phyloP scores from a whole-genome alignment of 768 basidiomycete species.

The Russula lepida region DNA sequence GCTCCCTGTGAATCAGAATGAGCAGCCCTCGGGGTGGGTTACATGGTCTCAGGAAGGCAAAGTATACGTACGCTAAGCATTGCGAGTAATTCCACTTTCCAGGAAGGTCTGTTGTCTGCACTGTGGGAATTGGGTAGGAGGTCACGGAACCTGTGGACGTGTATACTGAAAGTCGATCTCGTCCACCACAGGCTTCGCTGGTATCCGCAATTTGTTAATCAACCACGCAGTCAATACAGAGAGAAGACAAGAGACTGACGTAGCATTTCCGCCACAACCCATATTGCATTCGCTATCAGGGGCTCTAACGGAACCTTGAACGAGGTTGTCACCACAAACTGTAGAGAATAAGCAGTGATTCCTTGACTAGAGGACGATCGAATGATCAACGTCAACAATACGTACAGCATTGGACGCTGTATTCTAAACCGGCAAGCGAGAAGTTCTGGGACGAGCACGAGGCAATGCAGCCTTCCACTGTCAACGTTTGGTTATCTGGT shows the following conservation, averaged over 20 bases:
- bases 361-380: not conserved
- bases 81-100: constrained; percentile 58
- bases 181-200: constrained; percentile 66
- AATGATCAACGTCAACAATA: constrained; percentile 10
- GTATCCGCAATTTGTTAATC: constrained; percentile 13
- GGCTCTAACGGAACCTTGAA: constrained; percentile 48
- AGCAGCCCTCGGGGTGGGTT: too few species aligned
- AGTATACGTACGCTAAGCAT: constrained; percentile 47
- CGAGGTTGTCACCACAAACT: constrained; percentile 67
- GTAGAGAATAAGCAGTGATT: constrained; percentile 5
- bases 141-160: constrained; percentile 43
- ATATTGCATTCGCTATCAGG: constrained; percentile 53
- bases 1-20: constrained; percentile 37
- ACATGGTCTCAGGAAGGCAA: not conserved
- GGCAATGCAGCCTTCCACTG: constrained; percentile 55
- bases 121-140: constrained; percentile 48
- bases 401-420: constrained; percentile 42
- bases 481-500: constrained; percentile 34
- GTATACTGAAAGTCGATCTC: constrained; percentile 66
- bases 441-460: constrained; percentile 49
- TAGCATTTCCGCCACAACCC: constrained; percentile 61
- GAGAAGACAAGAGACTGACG: constrained; percentile 34
- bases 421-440: constrained; percentile 67
- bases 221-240: not conserved
- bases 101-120: constrained; percentile 50